phyloP scores from a whole-genome alignment of 1,284 basidiomycete genomes.

The Meira miltonrushii region DNA sequence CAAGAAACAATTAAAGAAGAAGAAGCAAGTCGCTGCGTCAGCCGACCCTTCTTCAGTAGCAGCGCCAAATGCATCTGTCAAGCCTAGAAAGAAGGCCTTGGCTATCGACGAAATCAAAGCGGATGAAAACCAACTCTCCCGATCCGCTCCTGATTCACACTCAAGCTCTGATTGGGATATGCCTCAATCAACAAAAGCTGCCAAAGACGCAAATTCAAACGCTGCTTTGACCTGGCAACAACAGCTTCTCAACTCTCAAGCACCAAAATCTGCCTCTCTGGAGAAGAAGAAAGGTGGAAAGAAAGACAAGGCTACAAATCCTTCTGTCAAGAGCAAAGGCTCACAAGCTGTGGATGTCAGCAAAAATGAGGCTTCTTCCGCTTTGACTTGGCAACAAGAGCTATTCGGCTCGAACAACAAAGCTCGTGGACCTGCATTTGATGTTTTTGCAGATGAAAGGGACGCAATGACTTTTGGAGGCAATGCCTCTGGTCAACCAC shows the following conservation, averaged over 20 bases:
- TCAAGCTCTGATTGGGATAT: neutral
- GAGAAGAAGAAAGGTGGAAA: constrained; percentile 23
- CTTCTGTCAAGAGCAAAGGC: neutral
- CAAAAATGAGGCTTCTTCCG: constrained; percentile 26
- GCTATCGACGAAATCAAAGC: neutral
- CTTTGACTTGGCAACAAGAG: constrained; percentile 40
- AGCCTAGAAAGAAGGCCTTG: neutral
- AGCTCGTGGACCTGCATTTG: constrained; percentile 30
- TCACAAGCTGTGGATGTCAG: too few relatives aligned
- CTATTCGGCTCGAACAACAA: constrained; percentile 27
- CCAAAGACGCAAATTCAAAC: constrained; percentile 10
- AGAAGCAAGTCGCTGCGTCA: neutral
- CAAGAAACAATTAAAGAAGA: too few relatives aligned
- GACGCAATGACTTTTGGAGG: constrained; percentile 38
- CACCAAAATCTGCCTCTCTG: constrained; percentile 13
- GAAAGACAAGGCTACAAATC: neutral
- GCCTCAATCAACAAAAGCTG: neutral
- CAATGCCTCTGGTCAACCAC: neutral
- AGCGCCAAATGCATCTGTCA: neutral
- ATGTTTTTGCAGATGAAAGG: constrained; percentile 38
- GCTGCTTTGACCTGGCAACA: constrained; percentile 37
- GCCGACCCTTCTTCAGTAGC: neutral
- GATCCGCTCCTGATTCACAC: neutral
- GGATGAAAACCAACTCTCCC: neutral
- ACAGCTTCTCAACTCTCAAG: constrained; percentile 25